A percentile compares a stretch with the other conserved stretches of the same genome.
Evolutionary conservation across 345 rosid species (phyloP).

Genomic region (Boechera retrofracta): DNA sequence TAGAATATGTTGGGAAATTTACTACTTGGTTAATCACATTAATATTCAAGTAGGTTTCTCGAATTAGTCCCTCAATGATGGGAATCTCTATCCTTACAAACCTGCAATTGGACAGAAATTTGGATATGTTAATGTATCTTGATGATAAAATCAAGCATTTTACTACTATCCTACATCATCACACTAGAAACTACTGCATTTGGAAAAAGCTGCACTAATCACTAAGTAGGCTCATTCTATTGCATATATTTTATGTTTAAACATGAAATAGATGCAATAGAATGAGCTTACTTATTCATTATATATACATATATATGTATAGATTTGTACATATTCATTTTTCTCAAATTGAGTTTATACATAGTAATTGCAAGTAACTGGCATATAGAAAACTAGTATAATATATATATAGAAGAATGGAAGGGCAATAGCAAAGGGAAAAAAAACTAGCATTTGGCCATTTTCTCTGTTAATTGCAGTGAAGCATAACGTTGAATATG

Average conservation of each 20-base stretch:
- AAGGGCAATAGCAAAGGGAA: no score
- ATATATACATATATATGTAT: no score
- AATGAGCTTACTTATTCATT: no score
- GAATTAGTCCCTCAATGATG: slow-evolving; percentile 13
- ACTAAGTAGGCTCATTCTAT: neutral
- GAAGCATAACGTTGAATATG: neutral
- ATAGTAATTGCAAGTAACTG: no score
- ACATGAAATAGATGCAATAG: no score
- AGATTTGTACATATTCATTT: no score
- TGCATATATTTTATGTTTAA: no score
- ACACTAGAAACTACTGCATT: neutral
- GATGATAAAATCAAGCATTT: neutral
- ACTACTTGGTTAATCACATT: slow-evolving; percentile 6
- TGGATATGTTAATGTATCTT: neutral
- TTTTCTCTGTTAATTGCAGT: neutral
- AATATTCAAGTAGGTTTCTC: neutral
- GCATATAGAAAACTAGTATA: no score
- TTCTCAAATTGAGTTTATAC: no score
- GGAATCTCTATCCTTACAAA: slow-evolving; percentile 11
- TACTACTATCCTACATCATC: neutral
- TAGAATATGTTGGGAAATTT: neutral
- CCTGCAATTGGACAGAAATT: neutral
- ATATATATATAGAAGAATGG: no score
- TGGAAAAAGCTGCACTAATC: no score
- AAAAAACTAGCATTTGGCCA: neutral